Conservation (phyloP, 371 early-diverging fungal species). For the Rhizopus microsporus region DNA sequence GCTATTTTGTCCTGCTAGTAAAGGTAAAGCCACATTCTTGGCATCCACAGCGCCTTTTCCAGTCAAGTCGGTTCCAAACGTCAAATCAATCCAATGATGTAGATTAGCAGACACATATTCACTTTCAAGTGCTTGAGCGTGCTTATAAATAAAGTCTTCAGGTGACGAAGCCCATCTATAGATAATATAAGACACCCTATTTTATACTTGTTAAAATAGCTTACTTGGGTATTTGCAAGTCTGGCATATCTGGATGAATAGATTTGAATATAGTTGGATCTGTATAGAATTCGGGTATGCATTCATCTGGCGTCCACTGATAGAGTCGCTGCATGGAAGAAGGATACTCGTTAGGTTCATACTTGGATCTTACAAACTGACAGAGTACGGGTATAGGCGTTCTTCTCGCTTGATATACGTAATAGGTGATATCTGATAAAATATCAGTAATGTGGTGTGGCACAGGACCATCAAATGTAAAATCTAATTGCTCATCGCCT, state of each 20-base stretch:
- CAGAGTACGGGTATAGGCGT: slow-evolving; percentile 69
- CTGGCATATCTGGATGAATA: slow-evolving; percentile 69
- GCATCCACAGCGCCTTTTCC: slow-evolving; percentile 79
- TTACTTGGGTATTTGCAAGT: slow-evolving; percentile 62
- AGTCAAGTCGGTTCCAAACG: slow-evolving; percentile 77
- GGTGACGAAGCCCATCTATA: slow-evolving; percentile 64
- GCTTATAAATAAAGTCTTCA: slow-evolving; percentile 68
- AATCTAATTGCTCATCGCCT: slow-evolving; percentile 75
- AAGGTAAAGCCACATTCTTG: slow-evolving; percentile 69
- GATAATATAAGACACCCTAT: neutral
- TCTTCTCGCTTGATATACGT: slow-evolving; percentile 66
- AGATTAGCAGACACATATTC: slow-evolving; percentile 76
- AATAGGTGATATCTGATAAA: slow-evolving; percentile 72
- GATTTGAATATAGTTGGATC: slow-evolving; percentile 66
- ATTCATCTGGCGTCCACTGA: slow-evolving; percentile 77
- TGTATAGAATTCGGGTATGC: slow-evolving; percentile 75
- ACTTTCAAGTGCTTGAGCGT: slow-evolving; percentile 75
- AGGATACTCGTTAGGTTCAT: slow-evolving; percentile 74
- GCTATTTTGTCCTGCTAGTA: slow-evolving; percentile 64
- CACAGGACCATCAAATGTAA: slow-evolving; percentile 68
- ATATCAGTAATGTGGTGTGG: slow-evolving; percentile 76
- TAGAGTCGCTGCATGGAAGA: slow-evolving; percentile 63
- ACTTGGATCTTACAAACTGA: slow-evolving; percentile 72
- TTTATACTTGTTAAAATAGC: slow-evolving; percentile 4
- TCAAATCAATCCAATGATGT: slow-evolving; percentile 85